A percentile compares a stretch with the other conserved stretches of the same genome.
phyloP scores from a whole-genome alignment of 2,329 filamentous ascomycete genomes.

The Coleophoma cylindrospora region DNA sequence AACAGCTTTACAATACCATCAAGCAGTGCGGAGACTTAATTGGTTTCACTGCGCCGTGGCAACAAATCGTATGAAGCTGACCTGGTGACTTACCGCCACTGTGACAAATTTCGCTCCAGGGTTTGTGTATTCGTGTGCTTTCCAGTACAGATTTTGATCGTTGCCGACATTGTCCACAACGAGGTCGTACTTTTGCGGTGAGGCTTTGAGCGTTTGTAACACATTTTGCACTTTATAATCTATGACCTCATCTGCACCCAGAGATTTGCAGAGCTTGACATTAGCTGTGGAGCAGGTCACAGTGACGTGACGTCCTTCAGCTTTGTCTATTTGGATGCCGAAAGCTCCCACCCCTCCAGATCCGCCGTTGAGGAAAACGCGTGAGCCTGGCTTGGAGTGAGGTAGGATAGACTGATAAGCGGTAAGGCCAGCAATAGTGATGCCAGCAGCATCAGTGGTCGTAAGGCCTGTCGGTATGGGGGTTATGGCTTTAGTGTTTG shows the following conservation, averaged over 20 bases:
- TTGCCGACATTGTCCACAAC: constrained; percentile 1
- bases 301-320: constrained; percentile 52
- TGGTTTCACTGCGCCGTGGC: not conserved
- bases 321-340: constrained; percentile 59
- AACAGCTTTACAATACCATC: no score
- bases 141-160: not conserved
- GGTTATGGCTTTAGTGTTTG: constrained; percentile 23
- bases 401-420: constrained; percentile 36
- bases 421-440: constrained; percentile 33
- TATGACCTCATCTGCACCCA: constrained; percentile 37
- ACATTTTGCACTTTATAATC: constrained; percentile 20
- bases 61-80: not conserved
- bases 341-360: constrained; percentile 56
- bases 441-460: constrained; percentile 32
- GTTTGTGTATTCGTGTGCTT: not conserved
- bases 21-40: no score
- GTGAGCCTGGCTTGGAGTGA: constrained; percentile 38
- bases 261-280: constrained; percentile 44
- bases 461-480: constrained; percentile 31
- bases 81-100: constrained; percentile 41
- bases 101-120: not conserved
- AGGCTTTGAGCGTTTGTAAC: not conserved
- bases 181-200: constrained; percentile 2
- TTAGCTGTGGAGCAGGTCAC: constrained; percentile 53
- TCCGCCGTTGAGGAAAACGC: constrained; percentile 62